These are phyloP conservation scores for Cercospora zeae-maydis DNA, from an alignment of 2,329 filamentous ascomycete genomes.

Conservation along the genomic window DNA sequence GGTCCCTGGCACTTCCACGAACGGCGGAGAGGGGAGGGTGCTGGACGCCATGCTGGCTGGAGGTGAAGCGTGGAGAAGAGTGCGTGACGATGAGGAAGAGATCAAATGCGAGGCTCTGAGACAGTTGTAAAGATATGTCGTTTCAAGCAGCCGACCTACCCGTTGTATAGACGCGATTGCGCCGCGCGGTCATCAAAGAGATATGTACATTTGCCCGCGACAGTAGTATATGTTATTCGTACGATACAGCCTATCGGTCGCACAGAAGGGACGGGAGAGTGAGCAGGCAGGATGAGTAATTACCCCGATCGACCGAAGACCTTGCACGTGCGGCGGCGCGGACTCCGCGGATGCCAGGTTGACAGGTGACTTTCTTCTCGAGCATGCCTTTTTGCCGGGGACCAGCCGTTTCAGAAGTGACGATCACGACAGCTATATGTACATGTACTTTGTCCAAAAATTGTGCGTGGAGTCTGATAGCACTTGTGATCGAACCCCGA, in stretches of 20 bases:
- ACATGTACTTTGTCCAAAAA: not conserved
- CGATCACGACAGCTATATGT: not conserved
- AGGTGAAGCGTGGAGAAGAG: not conserved
- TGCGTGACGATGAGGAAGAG: not conserved
- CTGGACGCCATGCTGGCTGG: not conserved
- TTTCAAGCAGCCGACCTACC: not conserved
- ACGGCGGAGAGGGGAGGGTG: constrained; percentile 33
- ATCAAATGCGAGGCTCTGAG: not conserved
- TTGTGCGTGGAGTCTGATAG: not conserved
- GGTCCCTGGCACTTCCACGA: constrained; percentile 52
- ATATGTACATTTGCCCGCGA: not conserved
- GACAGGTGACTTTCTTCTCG: not conserved
- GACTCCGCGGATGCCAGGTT: not conserved
- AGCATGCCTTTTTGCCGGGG: not conserved
- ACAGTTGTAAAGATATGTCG: not conserved
- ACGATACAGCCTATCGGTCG: not conserved
- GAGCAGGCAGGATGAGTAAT: not conserved
- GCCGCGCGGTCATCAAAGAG: not conserved
- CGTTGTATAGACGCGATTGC: not conserved
- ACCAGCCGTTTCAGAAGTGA: not conserved
- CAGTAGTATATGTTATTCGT: not conserved
- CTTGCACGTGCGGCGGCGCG: not conserved
- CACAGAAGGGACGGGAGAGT: not conserved
- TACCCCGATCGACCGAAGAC: not conserved
- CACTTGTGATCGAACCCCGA: not conserved